Evolutionary conservation across 768 basidiomycete species (phyloP).

Genomic region (Boletus subcaerulescens): DNA sequence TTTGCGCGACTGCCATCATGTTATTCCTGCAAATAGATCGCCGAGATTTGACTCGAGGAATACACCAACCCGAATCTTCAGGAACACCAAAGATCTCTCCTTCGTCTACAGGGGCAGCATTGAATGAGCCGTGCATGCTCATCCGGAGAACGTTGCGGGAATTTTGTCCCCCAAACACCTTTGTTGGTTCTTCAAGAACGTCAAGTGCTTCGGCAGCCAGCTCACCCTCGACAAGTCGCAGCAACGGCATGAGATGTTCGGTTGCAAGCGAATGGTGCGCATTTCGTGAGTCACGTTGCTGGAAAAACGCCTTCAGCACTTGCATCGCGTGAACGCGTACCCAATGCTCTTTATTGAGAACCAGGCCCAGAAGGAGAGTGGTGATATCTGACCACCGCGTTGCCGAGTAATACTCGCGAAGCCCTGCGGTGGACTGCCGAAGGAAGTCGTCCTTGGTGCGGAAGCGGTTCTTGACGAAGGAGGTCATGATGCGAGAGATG

Average conservation of each 20-base stretch:
- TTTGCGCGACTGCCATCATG: constrained; percentile 82
- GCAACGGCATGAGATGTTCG: constrained; percentile 86
- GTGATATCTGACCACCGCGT: constrained; percentile 79
- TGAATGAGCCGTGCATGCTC: constrained; percentile 71
- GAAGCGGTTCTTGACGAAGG: constrained; percentile 84
- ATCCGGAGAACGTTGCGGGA: constrained; percentile 88
- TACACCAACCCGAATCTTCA: constrained; percentile 83
- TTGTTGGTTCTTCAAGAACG: constrained; percentile 89
- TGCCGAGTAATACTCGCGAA: constrained; percentile 80
- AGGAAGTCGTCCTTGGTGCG: constrained; percentile 92
- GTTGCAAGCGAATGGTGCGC: constrained; percentile 74
- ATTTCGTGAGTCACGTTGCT: constrained; percentile 75
- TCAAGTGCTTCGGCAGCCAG: constrained; percentile 83
- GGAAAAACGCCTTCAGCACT: constrained; percentile 84
- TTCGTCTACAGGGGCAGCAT: constrained; percentile 46
- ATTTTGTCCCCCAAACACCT: constrained; percentile 69
- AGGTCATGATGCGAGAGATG: constrained; percentile 84
- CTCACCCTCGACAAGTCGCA: constrained; percentile 86
- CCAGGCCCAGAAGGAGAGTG: constrained; percentile 80
- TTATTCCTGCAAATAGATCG: constrained; percentile 70
- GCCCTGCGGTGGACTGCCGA: constrained; percentile 78
- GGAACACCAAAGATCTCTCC: constrained; percentile 81
- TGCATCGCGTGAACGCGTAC: constrained; percentile 80
- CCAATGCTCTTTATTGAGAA: constrained; percentile 82
- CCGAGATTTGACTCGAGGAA: constrained; percentile 62